Percentiles rank a stretch among this genome's conserved stretches.
Conservation (phyloP, 495 filamentous ascomycete species). For the Aspergillus steynii region DNA sequence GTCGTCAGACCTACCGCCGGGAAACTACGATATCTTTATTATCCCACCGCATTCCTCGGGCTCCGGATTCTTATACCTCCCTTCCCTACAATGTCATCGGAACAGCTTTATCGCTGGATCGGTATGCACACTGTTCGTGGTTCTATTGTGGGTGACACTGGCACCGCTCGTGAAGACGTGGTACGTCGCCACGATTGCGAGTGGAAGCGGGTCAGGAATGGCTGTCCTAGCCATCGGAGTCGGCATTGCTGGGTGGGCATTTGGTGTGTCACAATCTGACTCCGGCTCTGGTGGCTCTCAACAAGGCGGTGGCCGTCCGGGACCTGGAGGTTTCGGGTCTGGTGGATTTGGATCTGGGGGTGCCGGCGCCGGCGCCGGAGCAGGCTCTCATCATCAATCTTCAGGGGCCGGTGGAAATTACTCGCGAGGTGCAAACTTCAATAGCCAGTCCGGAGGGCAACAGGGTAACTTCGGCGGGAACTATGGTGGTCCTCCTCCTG, state of each 20-base stretch:
- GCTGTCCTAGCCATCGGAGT: slow-evolving; percentile 62
- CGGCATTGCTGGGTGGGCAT: slow-evolving; percentile 74
- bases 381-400: not conserved
- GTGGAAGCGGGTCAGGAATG: slow-evolving; percentile 62
- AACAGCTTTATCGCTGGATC: slow-evolving; percentile 92
- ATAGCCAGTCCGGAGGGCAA: slow-evolving; percentile 18
- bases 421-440: slow-evolving; percentile 13
- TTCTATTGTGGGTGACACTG: slow-evolving; percentile 67
- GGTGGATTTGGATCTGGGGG: slow-evolving; percentile 23
- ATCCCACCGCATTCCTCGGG: slow-evolving; percentile 93
- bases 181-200: slow-evolving; percentile 60
- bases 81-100: slow-evolving; percentile 76
- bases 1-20: slow-evolving; percentile 65
- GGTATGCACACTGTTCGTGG: slow-evolving; percentile 64
- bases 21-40: slow-evolving; percentile 96
- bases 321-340: slow-evolving; percentile 24
- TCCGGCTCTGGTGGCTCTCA: slow-evolving; percentile 16
- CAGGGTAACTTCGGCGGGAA: slow-evolving; percentile 25
- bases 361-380: slow-evolving; percentile 12
- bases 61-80: slow-evolving; percentile 89
- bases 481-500: slow-evolving; percentile 30
- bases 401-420: slow-evolving; percentile 13
- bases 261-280: slow-evolving; percentile 65
- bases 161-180: slow-evolving; percentile 68
- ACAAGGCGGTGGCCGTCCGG: not conserved